Base-by-base conservation (phyloP, 306 rosid genomes). In the Pterocarpus macrocarpus region DNA sequence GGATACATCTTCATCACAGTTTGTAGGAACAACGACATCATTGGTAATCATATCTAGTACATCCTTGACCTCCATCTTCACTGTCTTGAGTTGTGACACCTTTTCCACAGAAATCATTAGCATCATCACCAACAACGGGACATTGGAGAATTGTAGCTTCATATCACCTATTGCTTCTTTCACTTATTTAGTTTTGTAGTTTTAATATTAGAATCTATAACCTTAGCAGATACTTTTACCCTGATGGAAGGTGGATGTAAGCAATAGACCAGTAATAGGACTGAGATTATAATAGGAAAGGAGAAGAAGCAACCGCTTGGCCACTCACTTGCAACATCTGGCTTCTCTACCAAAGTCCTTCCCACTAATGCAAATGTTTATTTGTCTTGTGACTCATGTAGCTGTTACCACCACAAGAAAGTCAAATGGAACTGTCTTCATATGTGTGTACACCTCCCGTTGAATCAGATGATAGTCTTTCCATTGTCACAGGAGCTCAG, bases 401-500 rank as follows among this genome's bases (percentile, higher is more conserved):
- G 84, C 80, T 93, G 91, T 73, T 83, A 73, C 64, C 88, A 80
- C 71, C 90, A 88, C 4, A 87, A 90, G 73, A 94, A 90, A 89
- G 95, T 92, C 16, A 87, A 80, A 69, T 92, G 94, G 92, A 90
- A 90, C 91, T 82, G 87, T 92, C 88, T 45, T 92, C 97, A 67
- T 89, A 92, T 41, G 92, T 94, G 32, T 94, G 97, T 78, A 92
- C 97, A 9, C 95, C 98, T 35, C 97, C 97, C 1, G 94, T 94
- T 35, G 95, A 94, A 69, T 87, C 98, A 1, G 89, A 88, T 3
- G 95, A 94, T 30, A 91, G 85, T 85, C 88, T 85, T 57, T 92
- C 98, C 50, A 81, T 94, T 57, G 95, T 94, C 36, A 94, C 98
- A 2, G 97, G 97, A 76, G 98, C 97, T 52, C 94, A 88, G 81